A percentile compares a stretch with the other conserved stretches of the same genome.
Evolutionary conservation across 495 filamentous ascomycete genomes (phyloP).

Genomic region (Lentithecium fluviatile): DNA sequence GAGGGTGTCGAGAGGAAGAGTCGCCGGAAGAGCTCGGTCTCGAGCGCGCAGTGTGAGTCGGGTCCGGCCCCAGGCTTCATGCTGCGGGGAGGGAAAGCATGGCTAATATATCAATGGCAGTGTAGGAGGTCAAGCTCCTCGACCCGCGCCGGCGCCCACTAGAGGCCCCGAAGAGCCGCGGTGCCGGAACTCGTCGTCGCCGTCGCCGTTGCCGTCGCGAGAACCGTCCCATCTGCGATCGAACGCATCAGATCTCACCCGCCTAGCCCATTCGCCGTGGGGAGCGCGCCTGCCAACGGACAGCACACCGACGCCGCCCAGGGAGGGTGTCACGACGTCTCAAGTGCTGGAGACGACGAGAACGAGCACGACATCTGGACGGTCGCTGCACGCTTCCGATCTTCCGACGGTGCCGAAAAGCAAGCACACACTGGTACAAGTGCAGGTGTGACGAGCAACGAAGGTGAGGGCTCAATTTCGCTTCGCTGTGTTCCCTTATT

Average conservation of each 20-base stretch:
- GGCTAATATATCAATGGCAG: slow-evolving; percentile 31
- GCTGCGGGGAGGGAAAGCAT: slow-evolving; percentile 25
- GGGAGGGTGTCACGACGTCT: too few relatives aligned
- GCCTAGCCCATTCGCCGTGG: too few relatives aligned
- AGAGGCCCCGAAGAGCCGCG: slow-evolving; percentile 1
- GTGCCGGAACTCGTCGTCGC: neutral
- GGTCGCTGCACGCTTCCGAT: too few relatives aligned
- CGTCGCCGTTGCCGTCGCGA: too few relatives aligned
- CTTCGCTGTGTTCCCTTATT: slow-evolving; percentile 12
- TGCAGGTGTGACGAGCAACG: slow-evolving; percentile 2
- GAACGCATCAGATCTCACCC: neutral
- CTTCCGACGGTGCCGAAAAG: too few relatives aligned
- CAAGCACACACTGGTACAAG: too few relatives aligned
- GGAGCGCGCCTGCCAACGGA: too few relatives aligned
- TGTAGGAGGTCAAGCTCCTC: slow-evolving; percentile 9
- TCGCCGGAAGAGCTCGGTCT: slow-evolving; percentile 30
- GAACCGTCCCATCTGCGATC: neutral
- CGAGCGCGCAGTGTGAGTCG: neutral
- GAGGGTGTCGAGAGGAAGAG: too few relatives aligned
- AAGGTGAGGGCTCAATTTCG: slow-evolving; percentile 32
- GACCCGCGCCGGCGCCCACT: slow-evolving; percentile 14
- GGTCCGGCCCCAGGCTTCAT: slow-evolving; percentile 1
- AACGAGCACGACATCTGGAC: too few relatives aligned
- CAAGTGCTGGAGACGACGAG: too few relatives aligned
- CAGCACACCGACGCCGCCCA: too few relatives aligned